These are phyloP conservation scores for Metschnikowia santaceciliae DNA, from an alignment of 805 yeast genomes.

Conservation along the genomic window DNA sequence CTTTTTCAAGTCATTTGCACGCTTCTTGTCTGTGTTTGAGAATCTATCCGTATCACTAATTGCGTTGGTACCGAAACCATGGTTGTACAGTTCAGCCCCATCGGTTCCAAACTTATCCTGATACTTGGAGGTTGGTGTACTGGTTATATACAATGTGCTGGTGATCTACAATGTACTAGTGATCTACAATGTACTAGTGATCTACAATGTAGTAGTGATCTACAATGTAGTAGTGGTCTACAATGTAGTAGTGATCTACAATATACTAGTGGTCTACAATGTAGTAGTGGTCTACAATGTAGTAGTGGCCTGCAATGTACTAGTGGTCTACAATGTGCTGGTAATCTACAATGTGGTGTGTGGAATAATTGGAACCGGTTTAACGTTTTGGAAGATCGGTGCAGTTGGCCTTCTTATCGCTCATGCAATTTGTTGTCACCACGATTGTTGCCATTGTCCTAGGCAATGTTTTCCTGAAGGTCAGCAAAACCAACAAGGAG, in stretches of 20 bases:
- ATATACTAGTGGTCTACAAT: too few relatives aligned
- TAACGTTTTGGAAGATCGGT: conserved; percentile 45
- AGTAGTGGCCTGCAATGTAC: too few relatives aligned
- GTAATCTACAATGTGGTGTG: conserved; percentile 23
- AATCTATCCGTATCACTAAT: conserved; percentile 15
- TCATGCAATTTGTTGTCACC: conserved; percentile 51
- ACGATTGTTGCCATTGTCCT: conserved; percentile 55
- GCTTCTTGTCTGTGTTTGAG: conserved; percentile 26
- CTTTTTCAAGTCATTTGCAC: conserved; percentile 34
- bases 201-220: too few relatives aligned
- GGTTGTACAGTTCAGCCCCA: conserved; percentile 1
- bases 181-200: too few relatives aligned
- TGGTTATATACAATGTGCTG: too few relatives aligned
- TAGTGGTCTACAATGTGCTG: too few relatives aligned
- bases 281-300: too few relatives aligned
- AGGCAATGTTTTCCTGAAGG: conserved; percentile 37
- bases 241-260: too few relatives aligned
- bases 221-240: too few relatives aligned
- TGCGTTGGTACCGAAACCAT: conserved; percentile 13
- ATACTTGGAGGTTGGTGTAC: conserved; percentile 20
- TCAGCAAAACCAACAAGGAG: conserved; percentile 29
- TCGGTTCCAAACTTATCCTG: conserved; percentile 15
- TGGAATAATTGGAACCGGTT: conserved; percentile 54
- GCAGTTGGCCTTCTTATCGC: conserved; percentile 48
- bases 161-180: too few relatives aligned